Conservation (phyloP, 2,329 filamentous ascomycete species). For the Ceratocystis destructans region DNA sequence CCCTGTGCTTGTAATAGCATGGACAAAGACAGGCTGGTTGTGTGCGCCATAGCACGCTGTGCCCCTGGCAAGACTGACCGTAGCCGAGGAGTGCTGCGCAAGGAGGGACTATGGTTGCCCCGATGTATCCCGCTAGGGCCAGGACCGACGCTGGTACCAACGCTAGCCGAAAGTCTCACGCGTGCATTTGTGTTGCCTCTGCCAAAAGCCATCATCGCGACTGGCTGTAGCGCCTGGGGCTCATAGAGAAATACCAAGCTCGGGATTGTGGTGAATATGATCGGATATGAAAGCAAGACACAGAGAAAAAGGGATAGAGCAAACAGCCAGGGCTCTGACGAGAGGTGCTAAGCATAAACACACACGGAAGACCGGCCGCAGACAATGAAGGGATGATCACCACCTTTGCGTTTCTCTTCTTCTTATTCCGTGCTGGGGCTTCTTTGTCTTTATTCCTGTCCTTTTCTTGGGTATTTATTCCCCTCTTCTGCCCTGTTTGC, state of each 20-base stretch:
- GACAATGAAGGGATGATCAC: too few relatives aligned
- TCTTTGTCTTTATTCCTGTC: too few relatives aligned
- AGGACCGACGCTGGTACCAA: not conserved
- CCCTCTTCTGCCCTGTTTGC: too few relatives aligned
- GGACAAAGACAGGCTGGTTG: not conserved
- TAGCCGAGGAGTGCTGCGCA: not conserved
- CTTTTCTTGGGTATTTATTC: too few relatives aligned
- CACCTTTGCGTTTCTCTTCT: too few relatives aligned
- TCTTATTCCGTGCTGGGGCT: too few relatives aligned
- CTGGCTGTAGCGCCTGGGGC: not conserved
- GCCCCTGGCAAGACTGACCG: not conserved
- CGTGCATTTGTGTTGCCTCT: conserved; percentile 9
- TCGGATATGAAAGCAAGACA: not conserved
- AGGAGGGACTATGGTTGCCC: not conserved
- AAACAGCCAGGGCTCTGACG: too few relatives aligned
- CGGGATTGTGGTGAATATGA: too few relatives aligned
- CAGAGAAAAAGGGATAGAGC: too few relatives aligned
- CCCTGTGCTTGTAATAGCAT: not conserved
- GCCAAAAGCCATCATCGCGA: conserved; percentile 11
- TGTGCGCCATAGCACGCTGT: not conserved
- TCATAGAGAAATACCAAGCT: not conserved
- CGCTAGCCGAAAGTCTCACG: conserved; percentile 5
- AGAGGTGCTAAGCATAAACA: too few relatives aligned
- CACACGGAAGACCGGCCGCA: too few relatives aligned
- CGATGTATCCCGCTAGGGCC: not conserved